Base-by-base conservation (phyloP, 257 asterid genomes). In the Cordia subcordata region DNA sequence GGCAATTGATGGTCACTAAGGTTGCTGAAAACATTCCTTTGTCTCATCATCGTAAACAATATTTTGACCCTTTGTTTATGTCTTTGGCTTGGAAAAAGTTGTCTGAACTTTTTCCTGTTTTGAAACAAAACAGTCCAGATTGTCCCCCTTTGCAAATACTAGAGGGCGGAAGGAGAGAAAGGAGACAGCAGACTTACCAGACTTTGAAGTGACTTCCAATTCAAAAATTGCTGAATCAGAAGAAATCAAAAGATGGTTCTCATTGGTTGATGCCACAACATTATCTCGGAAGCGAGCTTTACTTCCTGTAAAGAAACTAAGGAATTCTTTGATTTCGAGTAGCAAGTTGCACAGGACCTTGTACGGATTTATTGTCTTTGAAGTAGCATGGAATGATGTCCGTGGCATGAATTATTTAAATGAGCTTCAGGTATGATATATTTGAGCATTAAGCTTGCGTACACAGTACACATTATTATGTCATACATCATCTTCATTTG, bases 1-100 rank as follows among this genome's bases (percentile, higher is more conserved):
- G 97, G 99, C 97, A 89, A 72, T 70, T 93, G 72, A 85, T 93
- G 97, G 99, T 93, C 63, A 93, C 95, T 49, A 89, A 93, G 97
- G 99, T 93, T 75, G 71, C 68, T 77, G 13, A n/a, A 8, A n/a
- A 44, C 56, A 8, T 37, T 12, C 20, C 15, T 40, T 23, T 55
- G 27, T 11, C 40, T 11, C 8, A 35, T 33, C 35, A 19, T 19
- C 42, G 8, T 53, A 35, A 21, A 23, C 13, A 37, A 2, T 11
- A 42, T 11, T 42, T 14, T 8, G 49, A 51, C 46, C 14, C 20
- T 20, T 11, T 13, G 0, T 21, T 11, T 18, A 49, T 11, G 47
- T 47, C 35, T 53, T 49, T 49, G 22, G 16, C 18, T 10, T 13
- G 22, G n/a, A 59, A 21, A n/a, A n/a, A n/a, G n/a, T 1, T 60